These are phyloP conservation scores for Yamadazyma triangularis DNA, from an alignment of 1,139 yeast genomes.

Conservation along the genomic window DNA sequence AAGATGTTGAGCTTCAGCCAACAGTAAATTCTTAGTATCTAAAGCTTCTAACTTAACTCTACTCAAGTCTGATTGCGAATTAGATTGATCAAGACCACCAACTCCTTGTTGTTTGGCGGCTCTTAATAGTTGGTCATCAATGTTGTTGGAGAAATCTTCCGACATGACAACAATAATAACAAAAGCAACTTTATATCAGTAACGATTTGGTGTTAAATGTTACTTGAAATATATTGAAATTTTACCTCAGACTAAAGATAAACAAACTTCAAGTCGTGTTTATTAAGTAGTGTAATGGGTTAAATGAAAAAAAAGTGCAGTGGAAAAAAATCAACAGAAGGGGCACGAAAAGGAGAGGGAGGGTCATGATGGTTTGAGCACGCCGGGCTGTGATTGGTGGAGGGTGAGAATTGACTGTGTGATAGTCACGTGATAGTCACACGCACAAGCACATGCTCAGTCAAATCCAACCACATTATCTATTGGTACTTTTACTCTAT, in stretches of 20 bases:
- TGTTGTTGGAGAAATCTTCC: constrained; percentile 39
- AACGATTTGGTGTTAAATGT: too few species aligned
- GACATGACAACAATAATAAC: too few species aligned
- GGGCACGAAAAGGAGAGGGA: neutral
- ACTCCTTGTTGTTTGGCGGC: constrained; percentile 33
- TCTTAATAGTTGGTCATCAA: constrained; percentile 42
- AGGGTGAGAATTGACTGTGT: too few species aligned
- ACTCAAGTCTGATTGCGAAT: constrained; percentile 16
- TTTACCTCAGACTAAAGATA: too few species aligned
- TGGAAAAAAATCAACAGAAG: constrained; percentile 2
- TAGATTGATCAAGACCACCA: constrained; percentile 6
- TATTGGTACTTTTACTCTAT: constrained; percentile 1
- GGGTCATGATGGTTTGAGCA: too few species aligned
- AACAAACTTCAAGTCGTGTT: constrained; percentile 10
- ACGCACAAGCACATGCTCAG: too few species aligned
- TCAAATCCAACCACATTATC: too few species aligned
- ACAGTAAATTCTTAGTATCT: constrained; percentile 2
- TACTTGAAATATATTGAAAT: too few species aligned
- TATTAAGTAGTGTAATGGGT: constrained; percentile 7
- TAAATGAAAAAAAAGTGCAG: constrained; percentile 3
- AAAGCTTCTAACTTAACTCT: neutral
- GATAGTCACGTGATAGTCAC: too few species aligned
- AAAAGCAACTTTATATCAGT: too few species aligned
- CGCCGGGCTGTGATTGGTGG: too few species aligned
- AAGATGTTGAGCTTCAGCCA: constrained; percentile 17